Evolutionary conservation across 1,284 basidiomycete species (phyloP).

Genomic region (Tausonia pullulans): DNA sequence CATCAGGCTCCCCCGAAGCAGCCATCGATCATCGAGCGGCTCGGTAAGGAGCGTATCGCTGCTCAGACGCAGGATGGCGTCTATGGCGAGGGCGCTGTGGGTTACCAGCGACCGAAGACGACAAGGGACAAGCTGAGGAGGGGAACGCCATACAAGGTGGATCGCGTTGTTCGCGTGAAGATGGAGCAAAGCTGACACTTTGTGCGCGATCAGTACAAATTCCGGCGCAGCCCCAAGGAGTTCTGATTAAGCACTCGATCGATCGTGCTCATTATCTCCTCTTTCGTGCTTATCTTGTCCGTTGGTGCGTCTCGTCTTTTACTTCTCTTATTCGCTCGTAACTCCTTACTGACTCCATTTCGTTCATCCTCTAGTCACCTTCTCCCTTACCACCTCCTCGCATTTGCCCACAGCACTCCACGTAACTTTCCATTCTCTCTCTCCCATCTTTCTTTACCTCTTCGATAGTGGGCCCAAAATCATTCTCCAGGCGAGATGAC

Average conservation of each 20-base stretch:
- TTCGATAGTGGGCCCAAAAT: no score
- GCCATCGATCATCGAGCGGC: background rate
- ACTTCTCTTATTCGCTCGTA: no score
- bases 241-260: slow-evolving; percentile 40
- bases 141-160: slow-evolving; percentile 72
- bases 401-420: no score
- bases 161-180: slow-evolving; percentile 17
- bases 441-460: no score
- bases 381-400: no score
- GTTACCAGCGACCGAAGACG: slow-evolving; percentile 59
- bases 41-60: slow-evolving; percentile 20
- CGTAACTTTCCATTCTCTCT: no score
- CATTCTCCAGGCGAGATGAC: no score
- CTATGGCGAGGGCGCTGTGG: slow-evolving; percentile 60
- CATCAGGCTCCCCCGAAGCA: background rate
- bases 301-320: no score
- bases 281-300: no score
- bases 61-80: slow-evolving; percentile 42
- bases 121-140: slow-evolving; percentile 58
- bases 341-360: no score
- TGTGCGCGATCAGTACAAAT: slow-evolving; percentile 50
- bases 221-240: slow-evolving; percentile 71
- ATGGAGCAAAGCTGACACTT: background rate
- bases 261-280: no score
- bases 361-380: no score